A percentile compares a stretch with the other conserved stretches of the same genome.
These are phyloP conservation scores for Allium fistulosum DNA, from an alignment of 106 monocot genomes.

Conservation along the genomic window DNA sequence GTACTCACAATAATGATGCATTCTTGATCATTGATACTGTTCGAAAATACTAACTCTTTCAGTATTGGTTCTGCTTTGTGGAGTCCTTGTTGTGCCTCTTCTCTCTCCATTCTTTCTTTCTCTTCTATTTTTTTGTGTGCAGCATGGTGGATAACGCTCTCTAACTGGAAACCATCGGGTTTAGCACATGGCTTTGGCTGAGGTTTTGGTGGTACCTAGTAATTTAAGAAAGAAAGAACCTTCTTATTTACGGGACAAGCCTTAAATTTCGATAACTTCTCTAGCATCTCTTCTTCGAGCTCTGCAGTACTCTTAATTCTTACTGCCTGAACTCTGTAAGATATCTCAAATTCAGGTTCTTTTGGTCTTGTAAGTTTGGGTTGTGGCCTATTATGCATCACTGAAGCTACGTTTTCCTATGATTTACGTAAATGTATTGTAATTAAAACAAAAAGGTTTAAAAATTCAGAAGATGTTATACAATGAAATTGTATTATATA, in stretches of 20 bases:
- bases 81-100: conserved; percentile 53
- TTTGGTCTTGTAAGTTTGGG: conserved; percentile 86
- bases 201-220: conserved; percentile 77
- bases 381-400: conserved; percentile 45
- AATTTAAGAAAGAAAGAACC: conserved; percentile 35
- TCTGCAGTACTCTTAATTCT: conserved; percentile 84
- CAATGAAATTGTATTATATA: too few species aligned
- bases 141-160: conserved; percentile 77
- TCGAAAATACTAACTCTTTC: conserved; percentile 33
- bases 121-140: conserved; percentile 55
- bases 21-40: too few species aligned
- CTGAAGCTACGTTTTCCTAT: conserved; percentile 37
- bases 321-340: conserved; percentile 65
- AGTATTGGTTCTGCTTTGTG: conserved; percentile 73
- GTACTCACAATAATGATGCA: not conserved
- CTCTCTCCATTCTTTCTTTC: conserved; percentile 55
- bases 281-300: conserved; percentile 85
- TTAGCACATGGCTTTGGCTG: conserved; percentile 69
- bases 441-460: too few species aligned
- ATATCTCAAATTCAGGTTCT: conserved; percentile 66
- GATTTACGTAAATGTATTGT: not conserved
- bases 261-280: conserved; percentile 88
- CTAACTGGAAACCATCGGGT: conserved; percentile 71
- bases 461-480: too few species aligned
- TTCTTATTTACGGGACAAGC: conserved; percentile 81